Evolutionary conservation across 495 filamentous ascomycete genomes (phyloP).

Genomic region (Podospora sp.): DNA sequence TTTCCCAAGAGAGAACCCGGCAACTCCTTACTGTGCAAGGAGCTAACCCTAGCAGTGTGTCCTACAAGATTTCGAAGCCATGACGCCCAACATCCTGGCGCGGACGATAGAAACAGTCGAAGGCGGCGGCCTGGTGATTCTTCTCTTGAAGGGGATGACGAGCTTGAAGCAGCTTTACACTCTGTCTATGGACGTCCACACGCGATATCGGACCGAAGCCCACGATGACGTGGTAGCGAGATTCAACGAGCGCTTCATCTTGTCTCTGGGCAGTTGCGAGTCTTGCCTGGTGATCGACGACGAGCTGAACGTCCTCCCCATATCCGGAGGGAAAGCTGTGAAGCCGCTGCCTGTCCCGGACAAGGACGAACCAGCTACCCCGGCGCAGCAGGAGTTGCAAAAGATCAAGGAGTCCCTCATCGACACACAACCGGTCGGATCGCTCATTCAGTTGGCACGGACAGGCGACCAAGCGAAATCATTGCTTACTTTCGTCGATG

Average conservation of each 20-base stretch:
- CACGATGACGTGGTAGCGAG: constrained; percentile 93
- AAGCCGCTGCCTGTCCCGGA: constrained; percentile 75
- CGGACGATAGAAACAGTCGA: constrained; percentile 97
- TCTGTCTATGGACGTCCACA: constrained; percentile 96
- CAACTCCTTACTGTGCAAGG: not conserved
- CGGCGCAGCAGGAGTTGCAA: constrained; percentile 75
- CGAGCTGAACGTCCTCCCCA: constrained; percentile 95
- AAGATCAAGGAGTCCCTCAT: constrained; percentile 83
- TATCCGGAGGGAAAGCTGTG: constrained; percentile 94
- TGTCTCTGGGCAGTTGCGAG: constrained; percentile 92
- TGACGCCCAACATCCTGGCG: constrained; percentile 94
- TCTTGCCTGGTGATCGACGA: constrained; percentile 96
- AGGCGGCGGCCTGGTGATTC: constrained; percentile 86
- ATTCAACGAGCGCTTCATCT: constrained; percentile 97
- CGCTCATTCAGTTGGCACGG: constrained; percentile 78
- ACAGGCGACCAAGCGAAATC: constrained; percentile 97
- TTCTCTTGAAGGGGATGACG: constrained; percentile 94
- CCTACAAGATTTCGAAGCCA: constrained; percentile 95
- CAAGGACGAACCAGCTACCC: constrained; percentile 64
- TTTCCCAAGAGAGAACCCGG: too few relatives aligned
- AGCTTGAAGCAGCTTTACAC: constrained; percentile 98
- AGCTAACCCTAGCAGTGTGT: constrained; percentile 61
- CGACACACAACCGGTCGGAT: constrained; percentile 83
- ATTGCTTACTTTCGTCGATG: constrained; percentile 90
- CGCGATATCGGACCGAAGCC: constrained; percentile 94